Evolutionary conservation across 2,329 filamentous ascomycete species (phyloP).

Genomic region (Paraconiothyrium sp.): DNA sequence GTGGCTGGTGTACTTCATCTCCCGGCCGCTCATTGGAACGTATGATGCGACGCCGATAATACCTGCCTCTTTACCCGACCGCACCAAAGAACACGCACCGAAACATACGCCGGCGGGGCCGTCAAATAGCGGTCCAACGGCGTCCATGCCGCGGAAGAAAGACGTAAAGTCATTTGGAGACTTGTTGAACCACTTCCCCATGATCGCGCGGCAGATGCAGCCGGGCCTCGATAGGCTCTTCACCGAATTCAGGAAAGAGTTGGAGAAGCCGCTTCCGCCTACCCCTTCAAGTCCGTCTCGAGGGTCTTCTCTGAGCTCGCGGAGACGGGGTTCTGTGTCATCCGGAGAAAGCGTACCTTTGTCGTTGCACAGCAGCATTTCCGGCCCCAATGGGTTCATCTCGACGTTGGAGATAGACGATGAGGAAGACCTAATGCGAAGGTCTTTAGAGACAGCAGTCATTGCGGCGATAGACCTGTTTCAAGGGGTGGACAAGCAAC

Average conservation of each 20-base stretch:
- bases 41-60: constrained; percentile 80
- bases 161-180: constrained; percentile 92
- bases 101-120: constrained; percentile 22
- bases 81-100: constrained; percentile 24
- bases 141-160: constrained; percentile 75
- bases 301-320: constrained; percentile 44
- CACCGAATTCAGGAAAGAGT: constrained; percentile 84
- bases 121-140: constrained; percentile 38
- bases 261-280: constrained; percentile 84
- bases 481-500: constrained; percentile 93
- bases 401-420: constrained; percentile 75
- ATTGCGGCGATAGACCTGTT: constrained; percentile 95
- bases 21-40: constrained; percentile 82
- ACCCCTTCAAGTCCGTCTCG: constrained; percentile 63
- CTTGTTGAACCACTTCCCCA: constrained; percentile 87
- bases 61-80: constrained; percentile 62
- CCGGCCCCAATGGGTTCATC: constrained; percentile 49
- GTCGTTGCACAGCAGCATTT: constrained; percentile 50
- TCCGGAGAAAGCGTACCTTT: constrained; percentile 46
- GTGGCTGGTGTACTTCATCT: constrained; percentile 98
- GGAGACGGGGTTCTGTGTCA: constrained; percentile 47
- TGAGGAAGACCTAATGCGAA: constrained; percentile 89
- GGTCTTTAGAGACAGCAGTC: constrained; percentile 88
- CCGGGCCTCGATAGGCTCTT: constrained; percentile 88
- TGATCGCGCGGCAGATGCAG: constrained; percentile 97